Base-by-base conservation (phyloP, 306 rosid species). In the Fragaria nilgerrensis region DNA sequence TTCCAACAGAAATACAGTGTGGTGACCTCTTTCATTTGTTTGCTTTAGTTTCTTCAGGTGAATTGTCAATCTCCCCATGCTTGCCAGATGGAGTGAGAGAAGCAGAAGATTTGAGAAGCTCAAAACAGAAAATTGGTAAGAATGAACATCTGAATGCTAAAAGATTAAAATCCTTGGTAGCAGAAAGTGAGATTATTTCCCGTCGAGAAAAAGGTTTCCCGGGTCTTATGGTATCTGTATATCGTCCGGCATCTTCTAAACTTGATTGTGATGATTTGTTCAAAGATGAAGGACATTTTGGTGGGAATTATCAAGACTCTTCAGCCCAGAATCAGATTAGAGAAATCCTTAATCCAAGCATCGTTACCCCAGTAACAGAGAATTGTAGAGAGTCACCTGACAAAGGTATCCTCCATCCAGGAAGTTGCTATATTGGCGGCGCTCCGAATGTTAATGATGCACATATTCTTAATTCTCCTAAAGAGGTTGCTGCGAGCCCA, bases 171-270 rank as follows among this genome's bases (percentile, higher is more conserved):
- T 86, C 88, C 68, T 77, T 62, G 37, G 82, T 70, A 11, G 85
- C 70, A 37, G 98, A 91, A 81, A 92, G 96, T 81, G 98, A 94
- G 82, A 82, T 83, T 64, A 86, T 87, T 81, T 90, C 97, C 86
- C 96, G 94, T 37, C 88, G 93, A 32, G 97, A 94, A 79, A 92
- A 94, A 83, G 97, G 97, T 76, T 94, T 90, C 84, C 97, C 95
- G 13, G 96, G 97, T 58, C 88, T 92, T 55, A 36, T 80, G 77
- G 84, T 90, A 75, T 87, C 91, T 72, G 83, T 85, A 20, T 47
- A 6, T 58, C 86, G 69, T 27, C 68, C 85, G n/a, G 49, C 79
- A 77, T 80, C 89, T 77, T 77, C 89, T 70, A 81, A 79, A 36
- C 87, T 85, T 52, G 84, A 90, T 74, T 81, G 86, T 79, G 56